phyloP scores from a whole-genome alignment of 345 rosid species.

The Linum tenue region DNA sequence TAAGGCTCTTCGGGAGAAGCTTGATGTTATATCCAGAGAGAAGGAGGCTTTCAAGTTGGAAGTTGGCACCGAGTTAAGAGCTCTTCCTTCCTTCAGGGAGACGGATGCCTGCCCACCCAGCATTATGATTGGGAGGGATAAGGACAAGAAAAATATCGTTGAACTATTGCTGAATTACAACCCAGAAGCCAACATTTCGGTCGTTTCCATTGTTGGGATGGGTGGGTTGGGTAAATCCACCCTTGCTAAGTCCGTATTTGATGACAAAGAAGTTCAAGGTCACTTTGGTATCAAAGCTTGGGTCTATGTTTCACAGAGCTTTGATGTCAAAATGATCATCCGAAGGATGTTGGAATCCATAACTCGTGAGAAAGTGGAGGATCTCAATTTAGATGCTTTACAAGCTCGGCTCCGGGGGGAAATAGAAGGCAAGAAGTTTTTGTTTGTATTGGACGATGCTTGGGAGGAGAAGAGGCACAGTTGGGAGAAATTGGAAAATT shows the following conservation, averaged over 20 bases:
- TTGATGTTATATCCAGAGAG: slow-evolving; percentile 12
- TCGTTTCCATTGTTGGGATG: slow-evolving; percentile 23
- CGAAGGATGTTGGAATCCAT: slow-evolving; percentile 8
- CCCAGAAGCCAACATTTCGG: slow-evolving; percentile 3
- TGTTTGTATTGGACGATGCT: slow-evolving; percentile 19
- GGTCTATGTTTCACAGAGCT: slow-evolving; percentile 18
- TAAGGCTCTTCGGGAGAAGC: slow-evolving; percentile 9
- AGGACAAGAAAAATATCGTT: slow-evolving; percentile 1
- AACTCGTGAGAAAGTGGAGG: background rate
- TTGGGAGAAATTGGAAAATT: slow-evolving; percentile 11
- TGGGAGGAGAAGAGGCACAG: slow-evolving; percentile 13
- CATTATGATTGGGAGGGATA: slow-evolving; percentile 12
- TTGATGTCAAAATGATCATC: slow-evolving; percentile 6
- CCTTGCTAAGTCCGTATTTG: slow-evolving; percentile 14
- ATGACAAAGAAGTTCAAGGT: background rate
- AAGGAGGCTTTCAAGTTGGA: slow-evolving; percentile 14
- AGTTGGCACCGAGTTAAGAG: slow-evolving; percentile 2
- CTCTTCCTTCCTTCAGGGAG: slow-evolving; percentile 8
- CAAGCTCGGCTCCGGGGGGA: slow-evolving; percentile 8
- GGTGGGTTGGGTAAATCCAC: slow-evolving; percentile 18
- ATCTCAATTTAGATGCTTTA: background rate
- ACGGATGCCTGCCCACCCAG: slow-evolving; percentile 3
- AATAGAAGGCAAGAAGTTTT: slow-evolving; percentile 13
- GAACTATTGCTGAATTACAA: slow-evolving; percentile 11
- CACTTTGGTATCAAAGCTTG: slow-evolving; percentile 8